Percentiles rank a stretch among this genome's conserved stretches.
Conservation (phyloP, 129 eudicot genomes). For the Apium graveolens region DNA sequence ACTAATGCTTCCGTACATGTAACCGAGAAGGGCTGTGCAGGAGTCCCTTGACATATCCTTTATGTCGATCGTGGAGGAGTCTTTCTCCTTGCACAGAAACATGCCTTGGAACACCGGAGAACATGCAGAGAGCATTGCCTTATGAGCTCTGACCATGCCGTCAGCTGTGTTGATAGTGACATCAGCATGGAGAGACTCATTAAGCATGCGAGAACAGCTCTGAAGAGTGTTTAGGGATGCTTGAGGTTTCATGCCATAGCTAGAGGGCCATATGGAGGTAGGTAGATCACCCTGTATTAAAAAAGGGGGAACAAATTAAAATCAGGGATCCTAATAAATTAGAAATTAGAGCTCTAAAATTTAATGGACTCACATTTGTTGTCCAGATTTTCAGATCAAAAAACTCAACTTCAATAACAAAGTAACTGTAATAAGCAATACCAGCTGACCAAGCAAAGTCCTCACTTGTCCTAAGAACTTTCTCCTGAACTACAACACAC, state of each 20-base stretch:
- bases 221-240: constrained; percentile 56
- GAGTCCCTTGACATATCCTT: constrained; percentile 79
- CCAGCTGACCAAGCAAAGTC: constrained; percentile 91
- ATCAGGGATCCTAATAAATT: no score
- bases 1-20: constrained; percentile 60
- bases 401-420: constrained; percentile 82
- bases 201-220: constrained; percentile 75
- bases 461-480: constrained; percentile 67
- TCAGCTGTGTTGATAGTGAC: constrained; percentile 74
- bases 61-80: constrained; percentile 65
- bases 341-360: not conserved
- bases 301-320: not conserved
- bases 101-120: constrained; percentile 86
- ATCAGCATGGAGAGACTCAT: constrained; percentile 64
- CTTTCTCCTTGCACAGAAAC: constrained; percentile 72
- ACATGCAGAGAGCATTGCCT: constrained; percentile 78
- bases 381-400: constrained; percentile 75
- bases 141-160: constrained; percentile 62
- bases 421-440: constrained; percentile 62
- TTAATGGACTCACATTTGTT: constrained; percentile 40
- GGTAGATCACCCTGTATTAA: constrained; percentile 64
- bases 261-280: constrained; percentile 69
- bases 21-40: constrained; percentile 67
- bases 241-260: constrained; percentile 33
- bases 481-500: constrained; percentile 68